A percentile compares a stretch with the other conserved stretches of the same genome.
These are phyloP conservation scores for Oenanthe javanica DNA, from an alignment of 140 eudicot species.

Conservation along the genomic window DNA sequence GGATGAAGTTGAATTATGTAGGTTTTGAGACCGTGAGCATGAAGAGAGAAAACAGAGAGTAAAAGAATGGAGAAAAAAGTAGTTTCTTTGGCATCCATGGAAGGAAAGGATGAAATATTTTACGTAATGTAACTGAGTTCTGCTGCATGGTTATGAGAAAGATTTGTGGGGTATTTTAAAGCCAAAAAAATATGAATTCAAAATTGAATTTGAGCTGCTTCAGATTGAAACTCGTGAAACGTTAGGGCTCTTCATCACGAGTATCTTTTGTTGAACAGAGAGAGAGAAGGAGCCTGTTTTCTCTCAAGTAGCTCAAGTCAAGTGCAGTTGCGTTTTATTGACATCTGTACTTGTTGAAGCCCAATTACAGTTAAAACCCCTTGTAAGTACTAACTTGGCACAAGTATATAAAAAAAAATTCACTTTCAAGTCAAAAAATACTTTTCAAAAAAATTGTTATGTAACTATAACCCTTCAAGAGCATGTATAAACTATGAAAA, in stretches of 20 bases:
- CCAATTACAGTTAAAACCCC: too few relatives aligned
- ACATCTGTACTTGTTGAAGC: too few relatives aligned
- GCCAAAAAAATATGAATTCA: slow-evolving; percentile 20
- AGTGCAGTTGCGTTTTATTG: slow-evolving; percentile 4
- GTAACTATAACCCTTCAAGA: too few relatives aligned
- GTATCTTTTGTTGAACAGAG: slow-evolving; percentile 35
- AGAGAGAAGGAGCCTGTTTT: neutral
- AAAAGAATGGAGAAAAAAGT: slow-evolving; percentile 16
- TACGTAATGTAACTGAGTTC: neutral
- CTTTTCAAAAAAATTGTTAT: too few relatives aligned
- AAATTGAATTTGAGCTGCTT: slow-evolving; percentile 15
- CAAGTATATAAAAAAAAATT: too few relatives aligned
- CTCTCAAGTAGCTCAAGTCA: neutral
- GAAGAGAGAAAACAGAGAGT: slow-evolving; percentile 16
- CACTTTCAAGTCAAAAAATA: too few relatives aligned
- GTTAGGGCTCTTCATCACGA: slow-evolving; percentile 92
- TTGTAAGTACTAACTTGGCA: too few relatives aligned
- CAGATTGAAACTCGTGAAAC: slow-evolving; percentile 83
- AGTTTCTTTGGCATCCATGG: slow-evolving; percentile 35
- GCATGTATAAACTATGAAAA: too few relatives aligned
- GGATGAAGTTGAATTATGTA: slow-evolving; percentile 87
- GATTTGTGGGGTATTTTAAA: slow-evolving; percentile 56
- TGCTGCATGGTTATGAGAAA: slow-evolving; percentile 17
- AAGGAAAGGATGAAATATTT: neutral
- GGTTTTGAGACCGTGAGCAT: slow-evolving; percentile 36